These are phyloP conservation scores for Colletotrichum simmondsii DNA, from an alignment of 2,329 filamentous ascomycete species.

Conservation along the genomic window DNA sequence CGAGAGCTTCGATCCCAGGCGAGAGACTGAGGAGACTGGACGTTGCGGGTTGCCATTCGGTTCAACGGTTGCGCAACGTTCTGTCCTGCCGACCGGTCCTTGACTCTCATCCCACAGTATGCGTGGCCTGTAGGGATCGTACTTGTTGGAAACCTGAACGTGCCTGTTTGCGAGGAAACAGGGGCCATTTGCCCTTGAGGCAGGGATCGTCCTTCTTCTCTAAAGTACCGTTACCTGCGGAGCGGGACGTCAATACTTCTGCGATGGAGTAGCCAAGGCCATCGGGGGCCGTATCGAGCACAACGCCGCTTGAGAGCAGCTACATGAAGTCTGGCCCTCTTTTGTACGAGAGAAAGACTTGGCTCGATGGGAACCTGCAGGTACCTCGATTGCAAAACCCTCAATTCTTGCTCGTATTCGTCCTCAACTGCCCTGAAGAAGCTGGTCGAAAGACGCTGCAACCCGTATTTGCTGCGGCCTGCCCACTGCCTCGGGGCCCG, in stretches of 20 bases:
- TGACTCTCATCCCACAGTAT: conserved; percentile 3
- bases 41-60: not conserved
- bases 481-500: conserved; percentile 16
- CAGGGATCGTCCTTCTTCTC: conserved; percentile 12
- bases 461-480: conserved; percentile 18
- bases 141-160: conserved; percentile 18
- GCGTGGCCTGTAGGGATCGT: conserved; percentile 30
- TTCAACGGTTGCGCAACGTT: not conserved
- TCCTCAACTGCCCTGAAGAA: conserved; percentile 5
- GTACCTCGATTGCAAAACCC: conserved; percentile 15
- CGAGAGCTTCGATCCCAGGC: conserved; percentile 12
- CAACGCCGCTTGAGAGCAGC: not conserved
- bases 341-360: conserved; percentile 18
- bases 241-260: conserved; percentile 22
- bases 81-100: not conserved
- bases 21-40: not conserved
- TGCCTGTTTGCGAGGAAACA: conserved; percentile 24
- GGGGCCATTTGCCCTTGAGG: not conserved
- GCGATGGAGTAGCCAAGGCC: not conserved
- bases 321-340: not conserved
- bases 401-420: conserved; percentile 26
- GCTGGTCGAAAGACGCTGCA: conserved; percentile 11
- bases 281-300: conserved; percentile 11
- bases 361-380: conserved; percentile 28
- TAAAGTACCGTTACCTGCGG: conserved; percentile 22